Base-by-base conservation (phyloP, 805 yeast species). In the Metschnikowia henanensis region DNA sequence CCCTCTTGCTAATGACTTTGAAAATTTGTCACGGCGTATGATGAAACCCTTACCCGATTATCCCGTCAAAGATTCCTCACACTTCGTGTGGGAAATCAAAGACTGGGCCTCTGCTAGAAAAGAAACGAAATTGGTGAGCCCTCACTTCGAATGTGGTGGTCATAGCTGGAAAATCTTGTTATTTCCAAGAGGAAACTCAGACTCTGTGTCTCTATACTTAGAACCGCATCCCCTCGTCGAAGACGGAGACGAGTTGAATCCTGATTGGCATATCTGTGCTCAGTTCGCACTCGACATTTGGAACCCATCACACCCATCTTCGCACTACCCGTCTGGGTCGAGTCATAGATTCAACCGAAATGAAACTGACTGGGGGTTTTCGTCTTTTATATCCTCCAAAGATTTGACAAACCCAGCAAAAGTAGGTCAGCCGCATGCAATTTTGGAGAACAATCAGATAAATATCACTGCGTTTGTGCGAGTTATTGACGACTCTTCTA, bases 361-460 rank as follows among this genome's bases (percentile, higher is more conserved):
- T 36, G 95, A 87, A 43, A 79, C 87, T 1, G 99, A 94, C 62
- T 94, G 99, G 99, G 99, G 99, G 21, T 94, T 94, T 64, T 79
- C 91, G 8, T 82, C 82, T 46, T 82, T 89, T 55, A 68, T 81
- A 16, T 26, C 50, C 6, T 41, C 45, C 7, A 41, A 47, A 12
- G 92, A 85, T 43, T 56, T 78, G 23, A 70, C 78, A 32, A 51
- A 34, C 41, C 46, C 49, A 10, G 30, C 26, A 23, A 49, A 50
- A 30, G 43, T 42, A 9, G 48, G 39, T 5, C 70, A 70, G 48
- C 40, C 50, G 16, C 57, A 61, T 41, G 59, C 73, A 1, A 62
- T 75, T 49, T 59, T 85, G 41, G 75, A 73, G 41, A 78, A 81
- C 31, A 80, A 83, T 53, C 62, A 66, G 42, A 60, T 89, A 39